Evolutionary conservation across 164 flowering plant species (phyloP).

Genomic region (Stephania cephalantha): DNA sequence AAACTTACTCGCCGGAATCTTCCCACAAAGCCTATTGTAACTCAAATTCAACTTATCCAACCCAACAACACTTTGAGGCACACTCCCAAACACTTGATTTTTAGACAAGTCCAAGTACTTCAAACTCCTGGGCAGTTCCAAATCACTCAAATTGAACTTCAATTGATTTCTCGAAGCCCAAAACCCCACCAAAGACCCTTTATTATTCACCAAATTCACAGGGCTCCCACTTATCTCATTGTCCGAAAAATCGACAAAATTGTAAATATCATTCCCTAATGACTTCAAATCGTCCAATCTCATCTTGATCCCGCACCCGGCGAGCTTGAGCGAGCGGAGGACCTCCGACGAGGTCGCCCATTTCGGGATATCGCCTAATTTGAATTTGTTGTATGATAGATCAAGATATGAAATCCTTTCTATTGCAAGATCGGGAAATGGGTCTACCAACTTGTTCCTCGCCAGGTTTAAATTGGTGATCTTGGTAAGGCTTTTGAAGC

Average conservation of each 20-base stretch:
- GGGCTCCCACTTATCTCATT: conserved; percentile 64
- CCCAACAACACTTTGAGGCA: conserved; percentile 39
- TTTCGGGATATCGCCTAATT: conserved; percentile 44
- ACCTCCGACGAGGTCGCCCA: conserved; percentile 53
- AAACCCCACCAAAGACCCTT: conserved; percentile 45
- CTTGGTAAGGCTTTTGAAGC: conserved; percentile 53
- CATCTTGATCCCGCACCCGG: conserved; percentile 57
- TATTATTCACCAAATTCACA: conserved; percentile 40
- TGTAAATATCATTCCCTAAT: conserved; percentile 51
- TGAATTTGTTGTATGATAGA: conserved; percentile 51
- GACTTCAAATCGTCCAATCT: conserved; percentile 56
- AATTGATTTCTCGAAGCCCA: conserved; percentile 40
- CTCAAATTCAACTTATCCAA: conserved; percentile 48
- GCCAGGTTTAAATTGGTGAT: conserved; percentile 74
- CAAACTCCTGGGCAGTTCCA: conserved; percentile 36
- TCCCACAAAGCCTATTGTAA: conserved; percentile 52
- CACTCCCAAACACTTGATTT: conserved; percentile 48
- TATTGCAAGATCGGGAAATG: conserved; percentile 61
- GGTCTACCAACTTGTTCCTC: conserved; percentile 44
- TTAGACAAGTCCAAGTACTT: conserved; percentile 54
- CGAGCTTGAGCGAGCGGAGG: conserved; percentile 44
- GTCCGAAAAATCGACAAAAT: conserved; percentile 60
- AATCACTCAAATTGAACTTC: conserved; percentile 34
- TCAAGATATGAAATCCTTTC: conserved; percentile 66
- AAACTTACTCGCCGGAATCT: conserved; percentile 47